Percentiles rank a stretch among this genome's conserved stretches.
Conservation (phyloP, 2,329 filamentous ascomycete species). For the Phoma sp. region DNA sequence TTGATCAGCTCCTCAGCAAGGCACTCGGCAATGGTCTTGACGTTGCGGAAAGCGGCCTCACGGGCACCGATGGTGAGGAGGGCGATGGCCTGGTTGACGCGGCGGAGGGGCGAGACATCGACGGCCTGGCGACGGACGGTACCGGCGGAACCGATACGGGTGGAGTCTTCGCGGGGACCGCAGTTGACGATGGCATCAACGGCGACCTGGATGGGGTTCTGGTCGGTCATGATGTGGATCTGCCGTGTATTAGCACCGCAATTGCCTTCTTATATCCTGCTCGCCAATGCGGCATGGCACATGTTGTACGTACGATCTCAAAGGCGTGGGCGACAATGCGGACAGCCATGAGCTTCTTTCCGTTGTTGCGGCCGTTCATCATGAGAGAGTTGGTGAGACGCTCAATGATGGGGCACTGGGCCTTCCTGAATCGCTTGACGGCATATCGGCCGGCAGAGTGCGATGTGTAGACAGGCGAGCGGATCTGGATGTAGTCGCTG, state of each 20-base stretch:
- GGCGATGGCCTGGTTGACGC: conserved; percentile 99
- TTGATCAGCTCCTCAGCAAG: conserved; percentile 99
- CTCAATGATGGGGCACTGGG: conserved; percentile 99
- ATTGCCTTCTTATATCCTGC: not conserved
- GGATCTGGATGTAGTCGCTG: conserved; percentile 99
- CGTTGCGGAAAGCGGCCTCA: conserved; percentile 99
- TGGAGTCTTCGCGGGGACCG: conserved; percentile 99
- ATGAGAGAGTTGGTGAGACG: conserved; percentile 99
- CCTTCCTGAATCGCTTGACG: conserved; percentile 99
- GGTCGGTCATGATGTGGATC: conserved; percentile 99
- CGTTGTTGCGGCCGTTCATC: conserved; percentile 99
- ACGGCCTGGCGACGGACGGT: conserved; percentile 99
- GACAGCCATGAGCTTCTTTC: conserved; percentile 99
- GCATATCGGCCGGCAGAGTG: conserved; percentile 99
- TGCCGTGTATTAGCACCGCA: conserved; percentile 51
- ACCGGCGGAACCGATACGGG: conserved; percentile 98
- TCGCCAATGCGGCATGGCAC: not conserved
- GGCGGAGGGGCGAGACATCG: conserved; percentile 98
- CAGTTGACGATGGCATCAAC: conserved; percentile 99
- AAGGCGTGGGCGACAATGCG: conserved; percentile 98
- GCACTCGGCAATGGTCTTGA: conserved; percentile 99
- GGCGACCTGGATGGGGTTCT: conserved; percentile 99
- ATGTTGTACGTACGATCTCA: conserved; percentile 85
- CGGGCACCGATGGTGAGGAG: conserved; percentile 99
- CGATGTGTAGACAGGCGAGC: conserved; percentile 97